These are phyloP conservation scores for Dictyostelium capitatum DNA, from an alignment of 78 protist genomes.

Conservation along the genomic window DNA sequence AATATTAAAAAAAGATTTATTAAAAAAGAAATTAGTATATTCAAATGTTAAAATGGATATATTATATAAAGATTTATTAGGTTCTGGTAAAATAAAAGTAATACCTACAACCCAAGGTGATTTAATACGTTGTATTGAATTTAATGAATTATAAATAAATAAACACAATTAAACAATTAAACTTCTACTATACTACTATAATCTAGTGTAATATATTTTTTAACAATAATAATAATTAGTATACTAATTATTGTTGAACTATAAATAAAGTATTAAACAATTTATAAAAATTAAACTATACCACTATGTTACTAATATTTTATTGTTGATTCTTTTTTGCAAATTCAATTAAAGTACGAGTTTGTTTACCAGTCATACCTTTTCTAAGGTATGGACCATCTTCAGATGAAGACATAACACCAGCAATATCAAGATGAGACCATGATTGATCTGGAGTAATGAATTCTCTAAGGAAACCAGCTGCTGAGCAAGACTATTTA, in stretches of 20 bases:
- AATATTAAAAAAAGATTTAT: constrained; percentile 30
- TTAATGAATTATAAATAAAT: constrained; percentile 7
- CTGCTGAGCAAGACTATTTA: constrained; percentile 82
- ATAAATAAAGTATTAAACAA: too few species aligned
- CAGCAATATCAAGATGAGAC: constrained; percentile 83
- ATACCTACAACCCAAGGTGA: constrained; percentile 31
- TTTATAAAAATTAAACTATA: too few species aligned
- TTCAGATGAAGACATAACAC: constrained; percentile 61
- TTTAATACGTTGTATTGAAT: not conserved
- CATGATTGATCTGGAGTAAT: constrained; percentile 51
- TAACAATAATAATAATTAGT: too few species aligned
- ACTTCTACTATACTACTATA: too few species aligned
- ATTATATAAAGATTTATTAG: constrained; percentile 12
- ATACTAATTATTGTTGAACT: too few species aligned
- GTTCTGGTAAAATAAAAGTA: constrained; percentile 17
- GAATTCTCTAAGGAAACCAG: constrained; percentile 68
- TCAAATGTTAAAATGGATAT: constrained; percentile 6
- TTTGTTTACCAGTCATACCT: constrained; percentile 86
- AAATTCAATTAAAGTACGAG: constrained; percentile 60
- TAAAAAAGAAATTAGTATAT: constrained; percentile 16
- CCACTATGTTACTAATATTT: not conserved
- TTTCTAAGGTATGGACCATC: constrained; percentile 72
- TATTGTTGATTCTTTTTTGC: constrained; percentile 34
- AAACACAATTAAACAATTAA: not conserved
- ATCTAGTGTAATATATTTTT: too few species aligned